These are phyloP conservation scores for Fistulifera pelliculosa DNA, from an alignment of 108 stramenopile genomes.

Conservation along the genomic window DNA sequence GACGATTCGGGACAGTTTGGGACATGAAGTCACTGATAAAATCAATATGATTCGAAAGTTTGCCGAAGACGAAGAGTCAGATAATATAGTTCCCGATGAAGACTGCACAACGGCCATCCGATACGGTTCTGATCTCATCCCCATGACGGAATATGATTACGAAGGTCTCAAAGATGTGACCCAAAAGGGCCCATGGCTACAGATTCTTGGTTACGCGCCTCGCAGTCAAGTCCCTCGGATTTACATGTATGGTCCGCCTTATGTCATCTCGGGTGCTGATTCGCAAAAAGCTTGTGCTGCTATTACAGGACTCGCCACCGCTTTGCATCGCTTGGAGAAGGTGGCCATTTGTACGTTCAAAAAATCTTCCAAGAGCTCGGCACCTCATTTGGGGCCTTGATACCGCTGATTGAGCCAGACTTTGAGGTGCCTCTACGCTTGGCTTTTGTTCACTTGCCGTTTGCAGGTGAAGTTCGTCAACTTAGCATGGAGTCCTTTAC, in stretches of 20 bases:
- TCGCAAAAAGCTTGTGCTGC: slow-evolving; percentile 48
- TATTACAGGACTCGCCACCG: slow-evolving; percentile 58
- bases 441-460: slow-evolving; percentile 67
- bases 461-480: slow-evolving; percentile 54
- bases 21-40: slow-evolving; percentile 36
- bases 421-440: slow-evolving; percentile 23
- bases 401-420: slow-evolving; percentile 31
- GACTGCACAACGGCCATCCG: slow-evolving; percentile 41
- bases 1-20: slow-evolving; percentile 24
- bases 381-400: slow-evolving; percentile 56
- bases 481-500: slow-evolving; percentile 4
- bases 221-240: slow-evolving; percentile 23
- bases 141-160: slow-evolving; percentile 61
- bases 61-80: slow-evolving; percentile 35
- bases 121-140: slow-evolving; percentile 68
- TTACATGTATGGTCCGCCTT: slow-evolving; percentile 51
- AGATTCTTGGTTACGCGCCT: slow-evolving; percentile 60
- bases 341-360: slow-evolving; percentile 68
- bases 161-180: slow-evolving; percentile 43
- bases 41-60: slow-evolving; percentile 27
- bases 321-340: slow-evolving; percentile 35
- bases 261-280: slow-evolving; percentile 50
- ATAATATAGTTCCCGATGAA: slow-evolving; percentile 12
- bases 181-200: slow-evolving; percentile 26
- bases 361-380: slow-evolving; percentile 47